Percentiles rank a stretch among this genome's conserved stretches.
Evolutionary conservation across 106 monocot species (phyloP).

Genomic region (Amphibolis antarctica): DNA sequence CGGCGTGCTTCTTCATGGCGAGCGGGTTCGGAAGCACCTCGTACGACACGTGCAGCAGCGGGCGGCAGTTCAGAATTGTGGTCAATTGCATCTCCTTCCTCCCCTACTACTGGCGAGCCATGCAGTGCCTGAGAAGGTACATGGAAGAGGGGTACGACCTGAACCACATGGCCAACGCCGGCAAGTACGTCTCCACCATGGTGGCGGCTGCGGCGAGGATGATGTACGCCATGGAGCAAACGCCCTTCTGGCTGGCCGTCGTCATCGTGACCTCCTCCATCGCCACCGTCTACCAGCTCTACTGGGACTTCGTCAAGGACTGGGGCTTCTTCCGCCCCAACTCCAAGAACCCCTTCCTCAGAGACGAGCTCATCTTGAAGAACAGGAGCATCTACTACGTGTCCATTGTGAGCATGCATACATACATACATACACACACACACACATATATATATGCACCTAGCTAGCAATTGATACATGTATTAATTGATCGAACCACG

Average conservation of each 20-base stretch:
- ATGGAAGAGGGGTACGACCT: slow-evolving; percentile 75
- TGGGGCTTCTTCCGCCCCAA: slow-evolving; percentile 60
- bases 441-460: too few relatives aligned
- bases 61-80: slow-evolving; percentile 54
- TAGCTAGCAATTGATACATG: background rate
- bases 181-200: slow-evolving; percentile 93
- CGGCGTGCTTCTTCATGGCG: slow-evolving; percentile 76
- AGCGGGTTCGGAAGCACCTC: slow-evolving; percentile 34
- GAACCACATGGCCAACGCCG: slow-evolving; percentile 80
- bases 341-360: slow-evolving; percentile 55
- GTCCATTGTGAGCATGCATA: slow-evolving; percentile 51
- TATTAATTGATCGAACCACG: background rate
- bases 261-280: slow-evolving; percentile 43
- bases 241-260: slow-evolving; percentile 36
- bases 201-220: slow-evolving; percentile 59
- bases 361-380: slow-evolving; percentile 77
- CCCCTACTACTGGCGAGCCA: slow-evolving; percentile 92
- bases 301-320: slow-evolving; percentile 99
- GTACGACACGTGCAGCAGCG: slow-evolving; percentile 52
- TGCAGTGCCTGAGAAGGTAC: slow-evolving; percentile 95
- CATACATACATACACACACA: too few relatives aligned
- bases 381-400: slow-evolving; percentile 64
- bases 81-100: slow-evolving; percentile 80
- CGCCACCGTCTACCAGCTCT: slow-evolving; percentile 80
- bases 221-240: slow-evolving; percentile 61